Percentiles rank a stretch among this genome's conserved stretches.
Evolutionary conservation across 257 asterid species (phyloP).

Genomic region (Mentha longifolia): DNA sequence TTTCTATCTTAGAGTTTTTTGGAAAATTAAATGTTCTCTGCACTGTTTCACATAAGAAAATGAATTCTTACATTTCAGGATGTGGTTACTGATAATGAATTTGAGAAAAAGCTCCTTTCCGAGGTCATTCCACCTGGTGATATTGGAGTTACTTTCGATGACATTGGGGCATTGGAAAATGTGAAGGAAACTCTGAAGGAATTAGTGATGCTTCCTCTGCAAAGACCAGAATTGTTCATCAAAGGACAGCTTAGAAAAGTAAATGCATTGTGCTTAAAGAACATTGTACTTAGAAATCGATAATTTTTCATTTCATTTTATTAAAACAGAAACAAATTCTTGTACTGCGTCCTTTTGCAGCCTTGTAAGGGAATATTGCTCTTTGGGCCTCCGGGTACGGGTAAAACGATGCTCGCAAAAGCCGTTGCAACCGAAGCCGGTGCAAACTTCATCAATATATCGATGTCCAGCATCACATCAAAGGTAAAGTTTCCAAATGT

Average conservation of each 20-base stretch:
- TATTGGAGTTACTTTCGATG: constrained; percentile 58
- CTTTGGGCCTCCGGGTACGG: constrained; percentile 65
- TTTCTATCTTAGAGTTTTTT: constrained; percentile 15
- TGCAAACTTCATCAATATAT: constrained; percentile 65
- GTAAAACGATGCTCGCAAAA: constrained; percentile 63
- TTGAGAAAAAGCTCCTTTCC: constrained; percentile 55
- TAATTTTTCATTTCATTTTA: neutral
- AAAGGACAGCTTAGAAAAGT: constrained; percentile 64
- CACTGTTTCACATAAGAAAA: constrained; percentile 12
- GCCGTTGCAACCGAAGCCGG: constrained; percentile 65
- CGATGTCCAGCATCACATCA: constrained; percentile 58
- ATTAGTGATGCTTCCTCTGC: constrained; percentile 59
- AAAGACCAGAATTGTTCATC: constrained; percentile 57
- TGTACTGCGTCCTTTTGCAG: constrained; percentile 38
- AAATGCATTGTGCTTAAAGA: constrained; percentile 24
- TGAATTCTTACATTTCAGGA: constrained; percentile 44
- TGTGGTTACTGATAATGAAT: constrained; percentile 56
- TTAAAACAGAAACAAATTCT: neutral
- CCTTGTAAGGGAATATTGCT: constrained; percentile 65
- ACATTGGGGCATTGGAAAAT: constrained; percentile 58
- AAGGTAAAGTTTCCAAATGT: constrained; percentile 40
- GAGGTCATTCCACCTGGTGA: constrained; percentile 60
- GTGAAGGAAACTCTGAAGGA: constrained; percentile 59
- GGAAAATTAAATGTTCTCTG: neutral
- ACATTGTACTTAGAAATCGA: neutral